Evolutionary conservation across 2,329 filamentous ascomycete species (phyloP).

Genomic region (Sclerotinia spermophila): DNA sequence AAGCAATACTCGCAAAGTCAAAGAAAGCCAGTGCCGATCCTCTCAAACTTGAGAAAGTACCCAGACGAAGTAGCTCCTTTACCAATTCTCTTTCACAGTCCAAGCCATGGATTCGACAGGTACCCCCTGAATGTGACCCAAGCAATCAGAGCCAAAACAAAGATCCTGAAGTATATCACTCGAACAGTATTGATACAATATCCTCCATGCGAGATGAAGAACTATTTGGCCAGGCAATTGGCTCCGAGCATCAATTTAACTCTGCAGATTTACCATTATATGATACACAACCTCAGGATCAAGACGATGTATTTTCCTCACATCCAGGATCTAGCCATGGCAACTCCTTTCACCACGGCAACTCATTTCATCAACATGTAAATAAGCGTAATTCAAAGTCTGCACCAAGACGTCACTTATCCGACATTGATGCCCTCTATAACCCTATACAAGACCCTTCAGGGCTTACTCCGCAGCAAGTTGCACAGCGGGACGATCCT

Average conservation of each 20-base stretch:
- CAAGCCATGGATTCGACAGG: slow-evolving; percentile 31
- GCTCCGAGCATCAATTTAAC: slow-evolving; percentile 29
- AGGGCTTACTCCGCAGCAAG: slow-evolving; percentile 32
- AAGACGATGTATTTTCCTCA: slow-evolving; percentile 31
- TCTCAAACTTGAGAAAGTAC: slow-evolving; percentile 17
- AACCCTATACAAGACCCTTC: slow-evolving; percentile 1
- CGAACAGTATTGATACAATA: slow-evolving; percentile 20
- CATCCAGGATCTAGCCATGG: slow-evolving; percentile 8
- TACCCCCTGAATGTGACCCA: slow-evolving; percentile 22
- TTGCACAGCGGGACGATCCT: slow-evolving; percentile 33
- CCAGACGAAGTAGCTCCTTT: slow-evolving; percentile 25
- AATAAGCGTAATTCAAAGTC: slow-evolving; percentile 1
- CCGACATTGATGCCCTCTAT: slow-evolving; percentile 2
- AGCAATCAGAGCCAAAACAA: slow-evolving; percentile 3
- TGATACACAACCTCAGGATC: slow-evolving; percentile 20
- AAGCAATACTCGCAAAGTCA: slow-evolving; percentile 26
- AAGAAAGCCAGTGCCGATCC: slow-evolving; percentile 26
- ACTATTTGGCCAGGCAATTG: slow-evolving; percentile 22
- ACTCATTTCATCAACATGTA: background rate
- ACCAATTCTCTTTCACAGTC: slow-evolving; percentile 19
- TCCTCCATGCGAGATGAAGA: slow-evolving; percentile 21
- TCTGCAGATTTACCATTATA: slow-evolving; percentile 23
- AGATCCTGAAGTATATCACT: slow-evolving; percentile 20
- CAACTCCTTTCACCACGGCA: background rate
- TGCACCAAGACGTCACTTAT: background rate